phyloP scores from a whole-genome alignment of 805 yeast genomes.

The Ogataea zsoltii region DNA sequence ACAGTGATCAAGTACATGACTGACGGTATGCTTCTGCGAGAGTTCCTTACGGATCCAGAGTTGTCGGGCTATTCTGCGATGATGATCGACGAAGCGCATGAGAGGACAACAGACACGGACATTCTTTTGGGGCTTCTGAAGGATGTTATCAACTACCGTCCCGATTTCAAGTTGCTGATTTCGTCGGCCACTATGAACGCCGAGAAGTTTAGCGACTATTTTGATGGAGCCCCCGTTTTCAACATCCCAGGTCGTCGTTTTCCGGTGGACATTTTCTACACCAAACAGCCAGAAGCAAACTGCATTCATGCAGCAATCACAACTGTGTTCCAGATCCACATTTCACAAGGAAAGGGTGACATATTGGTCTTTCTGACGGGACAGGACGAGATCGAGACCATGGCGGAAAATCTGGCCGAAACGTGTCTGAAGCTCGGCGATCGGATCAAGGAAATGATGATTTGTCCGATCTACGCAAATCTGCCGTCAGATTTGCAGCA shows the following conservation, averaged over 20 bases:
- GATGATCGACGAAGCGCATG: constrained; percentile 98
- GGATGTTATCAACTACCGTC: constrained; percentile 59
- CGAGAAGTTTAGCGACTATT: constrained; percentile 77
- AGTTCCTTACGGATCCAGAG: constrained; percentile 75
- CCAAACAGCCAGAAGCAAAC: constrained; percentile 86
- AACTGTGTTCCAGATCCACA: constrained; percentile 85
- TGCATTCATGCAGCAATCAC: constrained; percentile 87
- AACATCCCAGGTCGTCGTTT: constrained; percentile 91
- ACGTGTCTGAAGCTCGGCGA: constrained; percentile 63
- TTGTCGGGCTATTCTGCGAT: constrained; percentile 70
- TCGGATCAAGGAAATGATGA: constrained; percentile 58
- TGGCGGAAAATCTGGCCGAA: constrained; percentile 71
- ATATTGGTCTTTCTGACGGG: constrained; percentile 91
- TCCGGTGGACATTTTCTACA: constrained; percentile 85
- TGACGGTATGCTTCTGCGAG: constrained; percentile 92
- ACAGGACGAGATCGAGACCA: constrained; percentile 90
- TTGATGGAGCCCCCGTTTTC: constrained; percentile 81
- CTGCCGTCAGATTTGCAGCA: constrained; percentile 83
- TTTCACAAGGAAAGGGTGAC: constrained; percentile 73
- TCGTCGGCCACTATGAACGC: constrained; percentile 97
- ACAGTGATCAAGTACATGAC: constrained; percentile 89
- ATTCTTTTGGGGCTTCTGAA: constrained; percentile 76
- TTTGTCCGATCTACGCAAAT: constrained; percentile 90
- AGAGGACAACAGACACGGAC: constrained; percentile 92
- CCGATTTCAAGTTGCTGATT: constrained; percentile 72